These are phyloP conservation scores for Epichloe gansuensis DNA, from an alignment of 2,329 filamentous ascomycete genomes.

Conservation along the genomic window DNA sequence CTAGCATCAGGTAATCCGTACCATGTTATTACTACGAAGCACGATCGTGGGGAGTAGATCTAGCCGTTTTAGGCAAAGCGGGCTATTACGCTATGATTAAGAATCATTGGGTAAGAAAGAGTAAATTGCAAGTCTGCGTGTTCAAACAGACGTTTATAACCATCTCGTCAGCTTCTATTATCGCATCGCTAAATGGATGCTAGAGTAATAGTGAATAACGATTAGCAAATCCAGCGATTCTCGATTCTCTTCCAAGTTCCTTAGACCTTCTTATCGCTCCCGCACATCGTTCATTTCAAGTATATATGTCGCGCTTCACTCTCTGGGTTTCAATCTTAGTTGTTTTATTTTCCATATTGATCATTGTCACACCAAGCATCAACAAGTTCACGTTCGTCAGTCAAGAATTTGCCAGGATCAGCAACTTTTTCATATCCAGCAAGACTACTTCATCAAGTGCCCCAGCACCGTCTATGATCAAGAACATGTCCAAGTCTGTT, in stretches of 20 bases:
- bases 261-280: constrained; percentile 16
- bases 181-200: not conserved
- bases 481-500: constrained; percentile 44
- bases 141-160: not conserved
- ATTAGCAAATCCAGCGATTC: constrained; percentile 4
- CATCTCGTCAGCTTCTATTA: constrained; percentile 7
- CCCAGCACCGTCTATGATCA: constrained; percentile 19
- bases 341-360: constrained; percentile 25
- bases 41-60: not conserved
- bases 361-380: constrained; percentile 14
- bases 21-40: not conserved
- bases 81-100: constrained; percentile 4
- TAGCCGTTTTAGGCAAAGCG: not conserved
- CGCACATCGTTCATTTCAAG: not conserved
- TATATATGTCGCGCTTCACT: constrained; percentile 28
- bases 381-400: constrained; percentile 5
- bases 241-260: not conserved
- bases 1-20: constrained; percentile 3
- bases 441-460: not conserved
- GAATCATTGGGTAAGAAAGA: constrained; percentile 4
- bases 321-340: constrained; percentile 22
- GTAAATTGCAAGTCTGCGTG: not conserved
- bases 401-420: constrained; percentile 7
- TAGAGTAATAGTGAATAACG: not conserved
- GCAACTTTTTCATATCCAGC: not conserved